Evolutionary conservation across 176 grass and related monocot species (phyloP).

Genomic region (Ampelocalamus luodianensis): DNA sequence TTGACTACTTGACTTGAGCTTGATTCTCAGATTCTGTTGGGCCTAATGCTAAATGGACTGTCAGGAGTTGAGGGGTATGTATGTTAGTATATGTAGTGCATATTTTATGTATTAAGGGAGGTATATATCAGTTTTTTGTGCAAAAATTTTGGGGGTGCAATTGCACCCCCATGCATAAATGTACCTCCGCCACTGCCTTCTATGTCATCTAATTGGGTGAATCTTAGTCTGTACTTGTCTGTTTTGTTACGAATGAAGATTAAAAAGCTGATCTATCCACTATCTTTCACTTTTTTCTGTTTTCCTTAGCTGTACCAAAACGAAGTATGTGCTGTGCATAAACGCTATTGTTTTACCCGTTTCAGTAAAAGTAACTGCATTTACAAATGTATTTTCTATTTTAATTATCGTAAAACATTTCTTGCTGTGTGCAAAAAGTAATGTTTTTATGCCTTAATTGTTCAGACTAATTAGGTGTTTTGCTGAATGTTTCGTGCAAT

Average conservation of each 20-base stretch:
- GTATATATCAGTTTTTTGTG: no score
- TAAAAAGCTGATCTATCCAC: not conserved
- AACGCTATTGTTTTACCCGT: not conserved
- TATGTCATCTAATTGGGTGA: not conserved
- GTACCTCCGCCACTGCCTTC: no score
- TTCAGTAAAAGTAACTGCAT: not conserved
- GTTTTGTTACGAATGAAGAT: not conserved
- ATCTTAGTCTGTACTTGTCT: not conserved
- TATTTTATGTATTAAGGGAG: no score
- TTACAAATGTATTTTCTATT: not conserved
- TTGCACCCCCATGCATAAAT: no score
- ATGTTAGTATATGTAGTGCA: no score
- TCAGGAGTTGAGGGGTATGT: no score
- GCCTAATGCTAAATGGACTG: no score
- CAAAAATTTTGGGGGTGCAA: no score
- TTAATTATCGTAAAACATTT: not conserved
- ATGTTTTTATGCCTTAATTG: not conserved
- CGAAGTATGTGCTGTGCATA: not conserved
- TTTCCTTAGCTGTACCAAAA: not conserved
- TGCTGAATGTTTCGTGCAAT: conserved; percentile 18
- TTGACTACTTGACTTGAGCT: no score
- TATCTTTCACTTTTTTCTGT: not conserved
- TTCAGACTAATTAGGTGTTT: not conserved
- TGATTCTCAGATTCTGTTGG: no score
- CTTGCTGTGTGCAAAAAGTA: not conserved